Conservation (phyloP, 2,329 filamentous ascomycete genomes). For the Leptographium wingfieldii region DNA sequence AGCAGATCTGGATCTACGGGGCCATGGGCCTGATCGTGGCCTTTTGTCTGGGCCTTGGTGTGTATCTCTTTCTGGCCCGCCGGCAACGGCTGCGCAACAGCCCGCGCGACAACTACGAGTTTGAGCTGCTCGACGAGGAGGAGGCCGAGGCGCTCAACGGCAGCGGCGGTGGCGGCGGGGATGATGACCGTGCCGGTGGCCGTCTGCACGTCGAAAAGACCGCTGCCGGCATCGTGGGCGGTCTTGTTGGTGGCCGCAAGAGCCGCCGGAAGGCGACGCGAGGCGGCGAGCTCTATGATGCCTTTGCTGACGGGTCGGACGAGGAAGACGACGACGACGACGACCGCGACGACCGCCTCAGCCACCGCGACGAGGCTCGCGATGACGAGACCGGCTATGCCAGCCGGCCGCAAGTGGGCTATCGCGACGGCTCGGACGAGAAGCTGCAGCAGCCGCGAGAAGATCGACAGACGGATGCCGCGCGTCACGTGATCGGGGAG, state of each 20-base stretch:
- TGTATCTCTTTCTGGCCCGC: conserved; percentile 70
- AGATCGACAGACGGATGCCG: conserved; percentile 19
- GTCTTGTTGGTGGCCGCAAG: conserved; percentile 26
- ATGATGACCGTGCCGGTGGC: background rate
- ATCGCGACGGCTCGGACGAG: conserved; percentile 17
- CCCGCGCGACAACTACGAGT: conserved; percentile 77
- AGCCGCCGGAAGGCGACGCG: conserved; percentile 35
- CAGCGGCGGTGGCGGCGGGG: conserved; percentile 11
- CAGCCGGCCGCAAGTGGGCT: conserved; percentile 5
- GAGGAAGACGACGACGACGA: conserved; percentile 53
- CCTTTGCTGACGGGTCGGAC: conserved; percentile 76
- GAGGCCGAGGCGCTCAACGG: conserved; percentile 48
- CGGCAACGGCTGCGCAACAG: conserved; percentile 63
- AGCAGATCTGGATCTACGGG: conserved; percentile 88
- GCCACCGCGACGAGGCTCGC: conserved; percentile 50
- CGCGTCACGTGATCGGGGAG: conserved; percentile 39
- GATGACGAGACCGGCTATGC: conserved; percentile 28
- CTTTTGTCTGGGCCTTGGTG: conserved; percentile 71
- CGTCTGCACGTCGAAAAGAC: conserved; percentile 24
- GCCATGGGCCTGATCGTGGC: conserved; percentile 69
- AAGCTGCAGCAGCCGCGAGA: background rate
- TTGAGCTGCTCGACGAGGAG: conserved; percentile 79
- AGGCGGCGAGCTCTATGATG: conserved; percentile 90
- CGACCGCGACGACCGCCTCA: conserved; percentile 14
- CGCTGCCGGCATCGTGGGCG: background rate